Evolutionary conservation across 1,284 basidiomycete species (phyloP), one percentile per base, ranked within the genome.

Genomic region (Puccinia sorghi): DNA sequence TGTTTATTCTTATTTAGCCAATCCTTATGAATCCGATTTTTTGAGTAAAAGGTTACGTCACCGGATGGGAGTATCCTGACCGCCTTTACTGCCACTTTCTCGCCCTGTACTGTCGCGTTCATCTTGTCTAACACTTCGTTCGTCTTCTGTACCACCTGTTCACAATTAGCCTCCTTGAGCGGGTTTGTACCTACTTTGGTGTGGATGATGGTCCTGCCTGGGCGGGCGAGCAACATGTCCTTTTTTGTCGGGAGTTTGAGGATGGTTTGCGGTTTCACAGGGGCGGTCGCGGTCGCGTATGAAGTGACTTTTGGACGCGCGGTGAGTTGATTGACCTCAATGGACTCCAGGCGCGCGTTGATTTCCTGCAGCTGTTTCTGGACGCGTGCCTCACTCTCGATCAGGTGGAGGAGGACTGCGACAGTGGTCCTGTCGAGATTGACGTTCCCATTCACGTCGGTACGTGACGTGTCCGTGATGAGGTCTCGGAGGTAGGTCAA

Each of bases 1-100:
- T 69, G 66, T 52, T 69, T 69, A 1, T 69, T 48, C 39, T 46
- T 48, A 22, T 32, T 69, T 17, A 69, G 66, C 66, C 66, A 69
- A 9, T 69, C 66, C 41, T 52, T 69, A 8, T 69, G 66, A 1
- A 32, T 13, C 1, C 22, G 37, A 13, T 69, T 69, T 25, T 69
- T 15, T 1, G 66, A 48, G 15, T 69, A 69, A 12, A 69, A 69
- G 6, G 27, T n/a, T 1, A 69, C 12, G 22, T 69, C 66, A 43
- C 66, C 66, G 17, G 48, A 69, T n/a, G 66, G 66, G 6, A 48
- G 46, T 5, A 69, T 12, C 7, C 66, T 6, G 17, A 52, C 66
- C 15, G 39, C 66, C 43, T 69, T 69, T 12, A 69, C 41, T 22
- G 43, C 25, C 17, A 46, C 48, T 7, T 46, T 22, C n/a, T 69